phyloP scores from a whole-genome alignment of 192 early-diverging fungal genomes.

The Backusella tuberculispora region DNA sequence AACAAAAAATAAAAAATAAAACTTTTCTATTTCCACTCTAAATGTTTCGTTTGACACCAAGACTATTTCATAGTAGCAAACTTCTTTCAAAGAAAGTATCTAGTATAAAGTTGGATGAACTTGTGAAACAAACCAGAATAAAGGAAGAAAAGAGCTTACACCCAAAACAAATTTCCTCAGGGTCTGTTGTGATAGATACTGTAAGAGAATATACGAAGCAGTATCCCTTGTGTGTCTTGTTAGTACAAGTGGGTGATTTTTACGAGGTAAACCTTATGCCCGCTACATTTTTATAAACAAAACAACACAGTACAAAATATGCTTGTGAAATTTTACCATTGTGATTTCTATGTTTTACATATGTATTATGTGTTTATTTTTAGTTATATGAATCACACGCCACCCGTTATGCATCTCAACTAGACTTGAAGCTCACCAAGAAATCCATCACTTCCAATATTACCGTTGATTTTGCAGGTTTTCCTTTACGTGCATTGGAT shows the following conservation, averaged over 20 bases:
- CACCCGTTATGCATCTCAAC: constrained; percentile 59
- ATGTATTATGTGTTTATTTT: not conserved
- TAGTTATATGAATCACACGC: constrained; percentile 78
- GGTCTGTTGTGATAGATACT: constrained; percentile 41
- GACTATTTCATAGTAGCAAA: constrained; percentile 1
- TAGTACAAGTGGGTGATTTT: constrained; percentile 80
- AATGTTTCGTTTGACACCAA: constrained; percentile 3
- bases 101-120: constrained; percentile 16
- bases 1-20: not conserved
- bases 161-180: constrained; percentile 20
- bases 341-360: not conserved
- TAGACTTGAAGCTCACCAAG: constrained; percentile 72
- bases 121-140: constrained; percentile 6
- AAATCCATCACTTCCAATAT: constrained; percentile 61
- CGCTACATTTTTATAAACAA: not conserved
- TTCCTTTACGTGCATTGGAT: constrained; percentile 66
- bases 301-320: not conserved
- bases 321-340: not conserved
- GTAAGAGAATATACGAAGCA: constrained; percentile 59
- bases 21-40: not conserved
- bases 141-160: constrained; percentile 5
- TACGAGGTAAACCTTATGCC: constrained; percentile 60
- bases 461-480: constrained; percentile 70
- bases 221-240: constrained; percentile 70
- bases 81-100: constrained; percentile 16